These are phyloP conservation scores for Pseudomassariella vexata DNA, from an alignment of 2,329 filamentous ascomycete species.

Conservation along the genomic window DNA sequence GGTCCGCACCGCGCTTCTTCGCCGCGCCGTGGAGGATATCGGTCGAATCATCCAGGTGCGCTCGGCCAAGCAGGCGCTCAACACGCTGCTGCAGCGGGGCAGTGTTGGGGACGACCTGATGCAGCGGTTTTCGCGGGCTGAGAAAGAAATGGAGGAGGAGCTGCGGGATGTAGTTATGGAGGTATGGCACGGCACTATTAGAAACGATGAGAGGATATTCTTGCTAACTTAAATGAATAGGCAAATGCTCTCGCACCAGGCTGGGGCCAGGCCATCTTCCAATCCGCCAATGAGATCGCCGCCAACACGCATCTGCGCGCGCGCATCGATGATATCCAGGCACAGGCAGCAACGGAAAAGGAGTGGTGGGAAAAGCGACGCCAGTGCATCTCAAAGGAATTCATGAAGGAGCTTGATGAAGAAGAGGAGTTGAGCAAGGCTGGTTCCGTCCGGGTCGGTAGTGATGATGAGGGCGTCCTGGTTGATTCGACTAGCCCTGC, in stretches of 20 bases:
- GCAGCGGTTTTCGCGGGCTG: constrained; percentile 84
- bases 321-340: constrained; percentile 70
- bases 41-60: constrained; percentile 84
- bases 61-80: constrained; percentile 81
- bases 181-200: too few species aligned
- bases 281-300: constrained; percentile 92
- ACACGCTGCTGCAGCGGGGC: constrained; percentile 76
- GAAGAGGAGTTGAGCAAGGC: constrained; percentile 43
- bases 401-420: constrained; percentile 79
- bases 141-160: constrained; percentile 97
- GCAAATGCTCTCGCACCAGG: constrained; percentile 83
- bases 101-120: constrained; percentile 95
- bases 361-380: constrained; percentile 89
- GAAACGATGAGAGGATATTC: too few species aligned
- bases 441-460: constrained; percentile 35
- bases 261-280: constrained; percentile 95
- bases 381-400: constrained; percentile 65
- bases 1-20: constrained; percentile 79
- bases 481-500: constrained; percentile 53
- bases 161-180: constrained; percentile 89
- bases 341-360: constrained; percentile 67
- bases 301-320: constrained; percentile 74
- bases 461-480: constrained; percentile 71
- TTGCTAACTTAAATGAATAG: constrained; percentile 41
- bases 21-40: constrained; percentile 89